Evolutionary conservation across 192 early-diverging fungal species (phyloP), one percentile per base, ranked within the genome.

Genomic region (Rhizophagus clarus): DNA sequence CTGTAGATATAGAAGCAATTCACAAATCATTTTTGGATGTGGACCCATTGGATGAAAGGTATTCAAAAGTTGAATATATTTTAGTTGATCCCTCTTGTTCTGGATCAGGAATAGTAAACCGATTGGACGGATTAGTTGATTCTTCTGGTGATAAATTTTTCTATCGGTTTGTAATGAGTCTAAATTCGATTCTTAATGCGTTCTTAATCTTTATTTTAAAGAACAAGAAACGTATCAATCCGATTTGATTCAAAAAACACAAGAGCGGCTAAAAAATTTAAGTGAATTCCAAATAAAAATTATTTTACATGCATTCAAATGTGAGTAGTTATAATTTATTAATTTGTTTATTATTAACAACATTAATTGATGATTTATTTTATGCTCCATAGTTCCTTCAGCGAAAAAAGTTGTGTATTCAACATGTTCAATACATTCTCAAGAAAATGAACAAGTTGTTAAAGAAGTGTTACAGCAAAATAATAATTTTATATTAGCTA

Each of bases 391-490:
- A 87, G 81, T 98, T 81, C 96, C 95, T 3, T 87, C 84, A 8
- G 93, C 95, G n/a, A 90, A 95, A 71, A 89, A 90, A 76, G 88
- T 99, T 26, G 91, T 92, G 12, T 99, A 99, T 81, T 99, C 98
- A 49, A 99, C 98, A 3, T 99, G 98, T 83, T 99, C 98, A 8
- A 92, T 96, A 63, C 93, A 98, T 81, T 86, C 86, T 0, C 87
- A 92, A 83, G 98, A 99, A 81, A 98, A 99, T 86, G 98, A 99
- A 79, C 91, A 92, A 10, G 98, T 99, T 1, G 96, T 83, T 98
- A 14, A 79, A 61, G 15, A 76, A 77, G 4, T 86, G 93, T 70
- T 83, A 72, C 78, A 82, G 67, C 8, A 51, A 78, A 49, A 81
- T 74, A 82, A 85, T 62, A 87, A 89, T 61, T 93, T 95, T 85